A percentile compares a stretch with the other conserved stretches of the same genome.
phyloP scores from a whole-genome alignment of 768 basidiomycete species.

The Suillus tomentosus region DNA sequence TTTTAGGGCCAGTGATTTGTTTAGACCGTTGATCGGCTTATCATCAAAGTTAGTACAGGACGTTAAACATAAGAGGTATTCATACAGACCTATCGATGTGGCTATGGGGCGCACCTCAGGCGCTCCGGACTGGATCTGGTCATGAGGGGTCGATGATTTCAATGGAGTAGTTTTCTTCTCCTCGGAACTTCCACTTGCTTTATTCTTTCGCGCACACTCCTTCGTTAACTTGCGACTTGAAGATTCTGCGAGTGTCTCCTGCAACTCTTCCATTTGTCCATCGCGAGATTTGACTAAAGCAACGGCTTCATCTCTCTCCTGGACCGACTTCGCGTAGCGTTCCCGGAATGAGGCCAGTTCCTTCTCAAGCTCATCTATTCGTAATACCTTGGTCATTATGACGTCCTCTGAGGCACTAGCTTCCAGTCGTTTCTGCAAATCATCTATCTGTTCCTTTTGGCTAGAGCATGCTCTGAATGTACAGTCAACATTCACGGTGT shows the following conservation, averaged over 20 bases:
- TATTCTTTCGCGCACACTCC: not conserved
- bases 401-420: not conserved
- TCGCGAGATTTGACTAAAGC: slow-evolving; percentile 1
- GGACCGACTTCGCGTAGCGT: not conserved
- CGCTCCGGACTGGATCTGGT: not conserved
- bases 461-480: not conserved
- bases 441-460: not conserved
- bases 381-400: not conserved
- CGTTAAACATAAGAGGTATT: not conserved
- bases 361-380: slow-evolving; percentile 4
- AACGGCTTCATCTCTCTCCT: slow-evolving; percentile 7
- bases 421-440: not conserved
- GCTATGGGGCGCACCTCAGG: not conserved
- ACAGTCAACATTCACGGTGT: not conserved
- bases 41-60: not conserved
- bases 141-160: not conserved
- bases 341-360: not conserved
- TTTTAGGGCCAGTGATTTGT: not conserved
- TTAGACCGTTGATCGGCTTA: not conserved
- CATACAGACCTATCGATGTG: not conserved
- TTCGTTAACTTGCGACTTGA: not conserved
- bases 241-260: not conserved
- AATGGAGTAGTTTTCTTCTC: not conserved
- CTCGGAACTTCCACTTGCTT: not conserved
- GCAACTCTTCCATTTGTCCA: not conserved